A percentile compares a stretch with the other conserved stretches of the same genome.
These are phyloP conservation scores for Suhomyces chickasaworum DNA, from an alignment of 1,139 yeast genomes.

Conservation along the genomic window DNA sequence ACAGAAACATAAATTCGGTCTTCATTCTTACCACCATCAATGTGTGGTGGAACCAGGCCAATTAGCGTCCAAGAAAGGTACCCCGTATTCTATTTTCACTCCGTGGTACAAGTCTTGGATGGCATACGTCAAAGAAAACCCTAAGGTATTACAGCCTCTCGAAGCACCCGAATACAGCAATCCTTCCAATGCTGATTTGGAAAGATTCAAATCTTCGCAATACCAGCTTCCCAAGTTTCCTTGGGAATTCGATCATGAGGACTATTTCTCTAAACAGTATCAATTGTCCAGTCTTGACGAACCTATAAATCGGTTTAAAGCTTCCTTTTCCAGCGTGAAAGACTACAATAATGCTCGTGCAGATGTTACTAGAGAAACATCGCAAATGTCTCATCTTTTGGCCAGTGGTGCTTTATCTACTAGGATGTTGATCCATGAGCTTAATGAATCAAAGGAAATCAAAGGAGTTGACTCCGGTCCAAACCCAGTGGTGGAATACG, in stretches of 20 bases:
- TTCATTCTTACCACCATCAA: slow-evolving; percentile 45
- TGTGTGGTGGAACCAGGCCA: slow-evolving; percentile 51
- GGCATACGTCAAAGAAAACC: slow-evolving; percentile 22
- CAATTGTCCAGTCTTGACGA: slow-evolving; percentile 38
- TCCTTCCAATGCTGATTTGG: slow-evolving; percentile 6
- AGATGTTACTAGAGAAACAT: slow-evolving; percentile 11
- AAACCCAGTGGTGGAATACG: slow-evolving; percentile 24
- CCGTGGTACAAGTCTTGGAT: slow-evolving; percentile 58
- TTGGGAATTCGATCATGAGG: slow-evolving; percentile 9
- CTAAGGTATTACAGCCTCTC: slow-evolving; percentile 8
- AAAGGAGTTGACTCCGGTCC: slow-evolving; percentile 29
- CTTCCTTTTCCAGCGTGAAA: neutral
- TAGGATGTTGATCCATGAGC: slow-evolving; percentile 35
- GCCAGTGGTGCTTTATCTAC: slow-evolving; percentile 51
- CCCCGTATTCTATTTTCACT: slow-evolving; percentile 53
- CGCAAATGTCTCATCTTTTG: slow-evolving; percentile 42
- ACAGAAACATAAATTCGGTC: slow-evolving; percentile 18
- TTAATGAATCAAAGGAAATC: slow-evolving; percentile 12
- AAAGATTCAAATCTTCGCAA: slow-evolving; percentile 15
- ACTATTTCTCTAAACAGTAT: slow-evolving; percentile 27
- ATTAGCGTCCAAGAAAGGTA: slow-evolving; percentile 45
- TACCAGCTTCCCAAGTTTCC: slow-evolving; percentile 10
- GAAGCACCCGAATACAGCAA: slow-evolving; percentile 1
- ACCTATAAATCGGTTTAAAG: slow-evolving; percentile 33
- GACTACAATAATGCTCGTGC: slow-evolving; percentile 22